A percentile compares a stretch with the other conserved stretches of the same genome.
These are phyloP conservation scores for Withania somnifera DNA, from an alignment of 305 asterid genomes.

Conservation along the genomic window DNA sequence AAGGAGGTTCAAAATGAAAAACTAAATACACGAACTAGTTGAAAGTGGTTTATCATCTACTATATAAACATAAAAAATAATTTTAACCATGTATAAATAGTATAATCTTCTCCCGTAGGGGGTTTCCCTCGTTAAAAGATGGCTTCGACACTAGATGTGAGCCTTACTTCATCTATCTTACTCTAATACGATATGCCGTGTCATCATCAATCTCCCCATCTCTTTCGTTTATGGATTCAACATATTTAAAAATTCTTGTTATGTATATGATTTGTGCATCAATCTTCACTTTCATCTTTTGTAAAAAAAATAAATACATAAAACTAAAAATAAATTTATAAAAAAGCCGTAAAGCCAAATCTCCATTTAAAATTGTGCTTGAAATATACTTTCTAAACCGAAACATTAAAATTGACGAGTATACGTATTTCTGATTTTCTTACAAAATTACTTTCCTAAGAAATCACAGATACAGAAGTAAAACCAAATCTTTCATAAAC, in stretches of 20 bases:
- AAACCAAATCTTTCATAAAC: background rate
- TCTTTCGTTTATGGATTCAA: background rate
- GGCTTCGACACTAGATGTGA: background rate
- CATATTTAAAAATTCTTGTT: background rate
- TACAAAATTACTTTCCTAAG: background rate
- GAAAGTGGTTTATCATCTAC: too few relatives aligned
- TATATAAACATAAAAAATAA: too few relatives aligned
- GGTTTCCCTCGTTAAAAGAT: too few relatives aligned
- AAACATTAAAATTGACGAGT: background rate
- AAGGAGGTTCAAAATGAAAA: too few relatives aligned
- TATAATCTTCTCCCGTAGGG: too few relatives aligned
- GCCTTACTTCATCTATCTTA: background rate
- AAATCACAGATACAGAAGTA: background rate
- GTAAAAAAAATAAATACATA: background rate
- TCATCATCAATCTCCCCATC: background rate
- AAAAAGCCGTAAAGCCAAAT: background rate
- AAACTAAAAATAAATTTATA: background rate
- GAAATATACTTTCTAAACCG: background rate
- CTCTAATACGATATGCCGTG: background rate
- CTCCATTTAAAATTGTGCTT: background rate
- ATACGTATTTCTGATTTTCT: background rate
- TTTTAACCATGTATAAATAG: too few relatives aligned
- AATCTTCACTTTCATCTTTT: background rate
- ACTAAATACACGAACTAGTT: too few relatives aligned
- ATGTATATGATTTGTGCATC: background rate